Base-by-base conservation (phyloP, 345 rosid genomes). In the Dovyalis caffra region DNA sequence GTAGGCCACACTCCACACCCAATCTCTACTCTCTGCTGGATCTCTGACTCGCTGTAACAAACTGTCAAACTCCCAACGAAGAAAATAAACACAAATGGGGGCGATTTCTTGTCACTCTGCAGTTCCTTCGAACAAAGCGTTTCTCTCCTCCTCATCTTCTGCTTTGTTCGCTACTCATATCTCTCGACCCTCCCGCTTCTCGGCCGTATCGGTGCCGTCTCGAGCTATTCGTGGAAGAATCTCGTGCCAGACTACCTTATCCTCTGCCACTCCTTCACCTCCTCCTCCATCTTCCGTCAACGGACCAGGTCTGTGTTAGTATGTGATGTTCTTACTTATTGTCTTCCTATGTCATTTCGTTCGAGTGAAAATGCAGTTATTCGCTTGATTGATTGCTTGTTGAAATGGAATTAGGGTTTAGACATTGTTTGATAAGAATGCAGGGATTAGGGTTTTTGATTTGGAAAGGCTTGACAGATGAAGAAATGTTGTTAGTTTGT, bases 211-310 rank as follows among this genome's bases (percentile, higher is more conserved):
- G 66, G 45, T 40, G 35, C 45, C 32, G 37, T 66, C 79, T 34
- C 70, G 35, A 32, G 53, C 78, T 10, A 31, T 66, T 38, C 45
- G 72, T 15, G 73, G 77, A 38, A 77, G 74, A 69, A 75, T 90
- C 73, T 85, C 94, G 45, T 91, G 94, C 81, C 95, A 84, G 80
- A 79, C 86, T 45, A 87, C 95, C 51, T 82, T 90, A 2, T 2
- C 37, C 34, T 16, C 66, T 31, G 1, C 49, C 26, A 31, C 72
- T 51, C 78, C 88, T 68, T n/a, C n/a, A n/a, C 76, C 92, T 25
- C 83, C 94, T 20, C 77, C 91, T 77, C 69, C 86, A 8, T 63
- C 89, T 40, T 70, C 88, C 34, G 76, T 85, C 83, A 74, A 73
- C 53, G 85, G 66, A 14, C 83, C 81, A 82, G 92, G 95, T 90